Conservation (phyloP, 2,329 filamentous ascomycete genomes). For the Botrytis porri region DNA sequence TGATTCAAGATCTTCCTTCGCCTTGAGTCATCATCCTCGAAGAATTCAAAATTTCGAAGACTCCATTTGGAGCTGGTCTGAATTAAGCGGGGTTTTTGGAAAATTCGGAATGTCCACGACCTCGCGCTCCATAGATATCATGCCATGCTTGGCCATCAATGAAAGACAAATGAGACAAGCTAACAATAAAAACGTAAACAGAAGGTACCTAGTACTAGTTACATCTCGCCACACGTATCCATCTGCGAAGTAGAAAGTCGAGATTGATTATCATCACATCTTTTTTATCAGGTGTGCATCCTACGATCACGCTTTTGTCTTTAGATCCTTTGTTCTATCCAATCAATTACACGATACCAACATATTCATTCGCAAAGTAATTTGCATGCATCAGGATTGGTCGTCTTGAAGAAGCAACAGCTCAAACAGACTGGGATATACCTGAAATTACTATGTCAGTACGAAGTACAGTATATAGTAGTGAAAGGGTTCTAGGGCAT, state of each 20-base stretch:
- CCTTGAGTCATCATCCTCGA: constrained; percentile 27
- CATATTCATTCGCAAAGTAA: background rate
- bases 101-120: background rate
- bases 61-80: background rate
- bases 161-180: background rate
- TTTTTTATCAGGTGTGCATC: background rate
- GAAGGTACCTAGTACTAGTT: too few relatives aligned
- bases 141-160: background rate
- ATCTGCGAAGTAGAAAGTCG: too few relatives aligned
- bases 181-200: background rate
- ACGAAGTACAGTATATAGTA: too few relatives aligned
- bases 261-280: background rate
- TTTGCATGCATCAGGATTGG: background rate
- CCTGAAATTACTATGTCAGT: too few relatives aligned
- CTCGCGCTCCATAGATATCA: background rate
- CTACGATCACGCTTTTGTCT: background rate
- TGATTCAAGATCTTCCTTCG: constrained; percentile 32
- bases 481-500: too few relatives aligned
- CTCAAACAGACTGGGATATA: background rate
- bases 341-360: background rate
- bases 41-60: background rate
- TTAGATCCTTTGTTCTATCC: background rate
- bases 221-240: too few relatives aligned
- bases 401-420: background rate
- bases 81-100: background rate